Base-by-base conservation (phyloP, 129 eudicot genomes). In the Chrysanthemum seticuspe region DNA sequence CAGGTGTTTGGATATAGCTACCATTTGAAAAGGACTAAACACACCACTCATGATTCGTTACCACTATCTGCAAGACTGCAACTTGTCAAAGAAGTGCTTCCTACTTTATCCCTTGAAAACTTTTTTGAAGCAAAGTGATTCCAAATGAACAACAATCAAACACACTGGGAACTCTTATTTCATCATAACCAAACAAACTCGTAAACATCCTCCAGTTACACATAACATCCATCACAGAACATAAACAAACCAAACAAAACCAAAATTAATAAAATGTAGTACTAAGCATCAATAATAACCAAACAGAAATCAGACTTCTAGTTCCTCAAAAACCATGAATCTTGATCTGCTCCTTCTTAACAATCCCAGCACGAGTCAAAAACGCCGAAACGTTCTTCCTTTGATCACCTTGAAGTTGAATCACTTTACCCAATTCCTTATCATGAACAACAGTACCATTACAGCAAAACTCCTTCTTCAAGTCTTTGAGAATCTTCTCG, bases 401-500 rank as follows among this genome's bases (percentile, higher is more conserved):
- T 80, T 94, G 98, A 74, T 94, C 97, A 11, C 98, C 97, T 67
- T 94, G 98, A 8, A 94, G 86, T 54, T 94, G 98, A 15, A 94
- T 94, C 65, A 94, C 96, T 66, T 90, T 88, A 4, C 98, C 98
- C 18, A 90, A 88, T 62, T 81, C 89, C 62, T 90, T 86, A 76
- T 94, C 98, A 52, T 85, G 88, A 51, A 90, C 91, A 62, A 94
- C 96, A 18, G 84, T 90, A 10, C 97, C 98, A 76, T 94, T 94
- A 77, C 98, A 94, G 67, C 98, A 90, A 58, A 87, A 90, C 40
- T 86, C 91, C 21, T 19, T 19, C 69, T 90, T 93, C 31, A 93
- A 70, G 62, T 87, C 98, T 74, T 93, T 93, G 12, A 90, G 87
- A 58, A 94, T 88, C 67, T 86, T 94, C 53, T 90, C 95, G 88